Evolutionary conservation across 2,329 filamentous ascomycete species (phyloP).

Genomic region (Claviceps sp.): DNA sequence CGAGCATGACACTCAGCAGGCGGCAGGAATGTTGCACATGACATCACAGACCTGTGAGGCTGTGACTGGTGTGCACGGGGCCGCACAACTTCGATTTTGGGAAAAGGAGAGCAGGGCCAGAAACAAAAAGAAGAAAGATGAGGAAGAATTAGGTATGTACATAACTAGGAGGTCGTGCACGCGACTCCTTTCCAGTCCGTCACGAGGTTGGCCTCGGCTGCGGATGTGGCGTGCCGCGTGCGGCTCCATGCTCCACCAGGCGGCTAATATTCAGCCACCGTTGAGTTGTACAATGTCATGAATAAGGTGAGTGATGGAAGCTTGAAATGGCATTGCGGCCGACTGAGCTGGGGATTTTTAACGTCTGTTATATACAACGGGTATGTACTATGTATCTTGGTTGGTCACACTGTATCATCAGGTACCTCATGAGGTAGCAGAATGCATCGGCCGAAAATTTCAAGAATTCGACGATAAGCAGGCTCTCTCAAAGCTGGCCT

Average conservation of each 20-base stretch:
- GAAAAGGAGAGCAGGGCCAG: not conserved
- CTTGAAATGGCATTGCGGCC: too few relatives aligned
- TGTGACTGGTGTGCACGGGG: not conserved
- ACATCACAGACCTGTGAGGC: not conserved
- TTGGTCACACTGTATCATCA: too few relatives aligned
- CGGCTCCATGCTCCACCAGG: conserved; percentile 15
- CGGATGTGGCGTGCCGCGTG: not conserved
- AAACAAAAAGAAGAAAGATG: too few relatives aligned
- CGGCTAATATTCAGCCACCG: not conserved
- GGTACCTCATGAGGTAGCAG: not conserved
- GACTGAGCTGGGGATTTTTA: too few relatives aligned
- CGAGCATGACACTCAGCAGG: not conserved
- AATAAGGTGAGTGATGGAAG: not conserved
- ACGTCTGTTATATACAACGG: too few relatives aligned
- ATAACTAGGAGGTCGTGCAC: too few relatives aligned
- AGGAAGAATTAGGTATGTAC: too few relatives aligned
- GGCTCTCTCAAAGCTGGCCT: not conserved
- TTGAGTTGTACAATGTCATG: not conserved
- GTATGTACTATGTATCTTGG: too few relatives aligned
- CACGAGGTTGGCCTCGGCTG: not conserved
- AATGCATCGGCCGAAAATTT: not conserved
- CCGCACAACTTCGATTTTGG: not conserved
- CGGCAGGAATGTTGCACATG: too few relatives aligned
- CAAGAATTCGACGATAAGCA: not conserved
- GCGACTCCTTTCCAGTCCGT: too few relatives aligned